phyloP scores from a whole-genome alignment of 2,329 filamentous ascomycete genomes.

The Arthrobotrys entomopaga region DNA sequence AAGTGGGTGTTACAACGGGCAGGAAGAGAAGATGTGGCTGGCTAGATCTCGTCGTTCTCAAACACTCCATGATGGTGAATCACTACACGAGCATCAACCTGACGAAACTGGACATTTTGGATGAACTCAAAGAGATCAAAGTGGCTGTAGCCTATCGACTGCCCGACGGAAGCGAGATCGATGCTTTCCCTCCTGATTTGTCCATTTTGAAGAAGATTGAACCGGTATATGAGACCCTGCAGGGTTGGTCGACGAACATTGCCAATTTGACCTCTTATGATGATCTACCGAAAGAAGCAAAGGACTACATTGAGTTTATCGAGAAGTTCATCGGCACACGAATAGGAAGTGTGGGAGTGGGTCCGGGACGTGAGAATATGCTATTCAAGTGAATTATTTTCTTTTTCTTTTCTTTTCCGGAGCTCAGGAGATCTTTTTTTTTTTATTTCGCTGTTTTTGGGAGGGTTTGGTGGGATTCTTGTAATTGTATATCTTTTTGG shows the following conservation, averaged over 20 bases:
- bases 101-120: conserved; percentile 75
- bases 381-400: conserved; percentile 32
- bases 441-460: conserved; percentile 14
- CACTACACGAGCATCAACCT: conserved; percentile 73
- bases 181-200: conserved; percentile 74
- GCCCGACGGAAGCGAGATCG: conserved; percentile 65
- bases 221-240: conserved; percentile 74
- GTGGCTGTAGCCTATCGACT: conserved; percentile 76
- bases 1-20: conserved; percentile 65
- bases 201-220: conserved; percentile 69
- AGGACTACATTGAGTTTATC: conserved; percentile 74
- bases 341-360: conserved; percentile 74
- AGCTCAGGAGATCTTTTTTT: conserved; percentile 1
- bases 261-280: conserved; percentile 69
- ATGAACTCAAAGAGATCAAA: conserved; percentile 79
- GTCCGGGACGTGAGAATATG: conserved; percentile 70
- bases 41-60: conserved; percentile 74
- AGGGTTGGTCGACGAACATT: conserved; percentile 76
- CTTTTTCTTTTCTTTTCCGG: no score
- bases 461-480: conserved; percentile 17
- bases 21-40: conserved; percentile 59
- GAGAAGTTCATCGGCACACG: conserved; percentile 73
- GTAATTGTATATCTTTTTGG: conserved; percentile 10
- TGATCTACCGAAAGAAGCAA: conserved; percentile 72
- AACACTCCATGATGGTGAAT: conserved; percentile 73